Evolutionary conservation across 2,329 filamentous ascomycete genomes (phyloP).

Genomic region (Pseudogymnoascus sp.): DNA sequence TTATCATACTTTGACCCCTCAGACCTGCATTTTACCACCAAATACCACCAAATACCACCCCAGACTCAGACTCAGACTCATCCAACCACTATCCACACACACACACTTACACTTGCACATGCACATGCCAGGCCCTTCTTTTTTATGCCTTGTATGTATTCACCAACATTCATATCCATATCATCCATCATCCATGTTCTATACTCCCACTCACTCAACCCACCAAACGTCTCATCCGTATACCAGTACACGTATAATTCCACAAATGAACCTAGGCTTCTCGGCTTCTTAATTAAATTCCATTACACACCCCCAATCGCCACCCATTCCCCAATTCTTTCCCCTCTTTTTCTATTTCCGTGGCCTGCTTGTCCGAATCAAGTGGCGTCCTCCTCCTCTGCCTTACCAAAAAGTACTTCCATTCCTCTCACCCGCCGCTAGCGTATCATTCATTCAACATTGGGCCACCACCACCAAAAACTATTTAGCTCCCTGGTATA

Average conservation of each 20-base stretch:
- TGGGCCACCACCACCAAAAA: not conserved
- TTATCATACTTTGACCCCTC: not conserved
- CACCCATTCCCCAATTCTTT: not conserved
- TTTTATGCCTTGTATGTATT: too few species aligned
- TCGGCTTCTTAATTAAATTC: not conserved
- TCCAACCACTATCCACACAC: too few species aligned
- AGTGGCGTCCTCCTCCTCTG: not conserved
- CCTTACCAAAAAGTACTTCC: not conserved
- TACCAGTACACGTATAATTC: too few species aligned
- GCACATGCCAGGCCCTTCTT: too few species aligned
- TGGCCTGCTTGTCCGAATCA: not conserved
- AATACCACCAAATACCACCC: not conserved
- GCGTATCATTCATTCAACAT: constrained; percentile 9
- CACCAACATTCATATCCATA: not conserved
- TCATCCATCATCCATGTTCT: not conserved
- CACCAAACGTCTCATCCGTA: not conserved
- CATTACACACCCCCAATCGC: not conserved
- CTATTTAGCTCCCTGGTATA: constrained; percentile 8
- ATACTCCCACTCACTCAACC: not conserved
- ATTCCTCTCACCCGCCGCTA: constrained; percentile 5
- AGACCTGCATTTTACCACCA: not conserved
- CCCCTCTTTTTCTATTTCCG: not conserved
- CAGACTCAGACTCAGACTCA: not conserved
- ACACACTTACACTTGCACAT: too few species aligned
- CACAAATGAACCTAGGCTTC: not conserved